Percentiles rank a stretch among this genome's conserved stretches.
These are phyloP conservation scores for Melastoma malabathricum DNA, from an alignment of 345 rosid genomes.

Conservation along the genomic window DNA sequence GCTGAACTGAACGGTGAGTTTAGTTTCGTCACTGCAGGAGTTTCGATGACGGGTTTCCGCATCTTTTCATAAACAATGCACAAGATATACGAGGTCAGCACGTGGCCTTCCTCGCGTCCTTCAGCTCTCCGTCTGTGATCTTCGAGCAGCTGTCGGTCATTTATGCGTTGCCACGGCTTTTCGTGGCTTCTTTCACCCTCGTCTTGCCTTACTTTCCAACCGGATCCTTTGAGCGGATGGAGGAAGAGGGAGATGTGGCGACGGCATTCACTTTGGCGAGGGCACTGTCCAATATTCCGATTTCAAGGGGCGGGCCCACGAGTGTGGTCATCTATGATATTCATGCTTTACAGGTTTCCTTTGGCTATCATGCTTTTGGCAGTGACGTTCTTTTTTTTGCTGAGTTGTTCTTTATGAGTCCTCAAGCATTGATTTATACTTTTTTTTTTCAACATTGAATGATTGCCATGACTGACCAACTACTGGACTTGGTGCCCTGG, in stretches of 20 bases:
- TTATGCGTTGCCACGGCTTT: constrained; percentile 79
- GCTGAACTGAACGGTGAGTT: constrained; percentile 4
- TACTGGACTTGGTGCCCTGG: too few species aligned
- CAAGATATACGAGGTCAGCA: constrained; percentile 87
- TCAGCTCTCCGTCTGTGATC: constrained; percentile 82
- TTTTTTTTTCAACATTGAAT: constrained; percentile 1
- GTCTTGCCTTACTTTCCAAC: constrained; percentile 96
- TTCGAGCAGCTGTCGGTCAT: constrained; percentile 97
- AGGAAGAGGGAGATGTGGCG: constrained; percentile 98
- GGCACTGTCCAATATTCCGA: constrained; percentile 86
- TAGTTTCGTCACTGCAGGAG: constrained; percentile 38
- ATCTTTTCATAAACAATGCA: constrained; percentile 83
- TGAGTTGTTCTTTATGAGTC: too few species aligned
- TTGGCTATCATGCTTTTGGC: too few species aligned
- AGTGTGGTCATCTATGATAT: constrained; percentile 91
- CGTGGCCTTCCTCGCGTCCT: constrained; percentile 89
- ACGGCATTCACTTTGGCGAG: constrained; percentile 98
- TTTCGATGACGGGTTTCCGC: constrained; percentile 92
- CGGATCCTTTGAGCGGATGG: constrained; percentile 98
- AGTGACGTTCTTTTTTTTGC: too few species aligned
- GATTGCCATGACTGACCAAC: too few species aligned
- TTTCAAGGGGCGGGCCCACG: constrained; percentile 96
- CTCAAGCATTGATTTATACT: background rate
- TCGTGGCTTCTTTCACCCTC: constrained; percentile 84
- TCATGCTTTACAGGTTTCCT: constrained; percentile 80